Conservation (phyloP, 2,329 filamentous ascomycete genomes). For the Emergomyces africanus region DNA sequence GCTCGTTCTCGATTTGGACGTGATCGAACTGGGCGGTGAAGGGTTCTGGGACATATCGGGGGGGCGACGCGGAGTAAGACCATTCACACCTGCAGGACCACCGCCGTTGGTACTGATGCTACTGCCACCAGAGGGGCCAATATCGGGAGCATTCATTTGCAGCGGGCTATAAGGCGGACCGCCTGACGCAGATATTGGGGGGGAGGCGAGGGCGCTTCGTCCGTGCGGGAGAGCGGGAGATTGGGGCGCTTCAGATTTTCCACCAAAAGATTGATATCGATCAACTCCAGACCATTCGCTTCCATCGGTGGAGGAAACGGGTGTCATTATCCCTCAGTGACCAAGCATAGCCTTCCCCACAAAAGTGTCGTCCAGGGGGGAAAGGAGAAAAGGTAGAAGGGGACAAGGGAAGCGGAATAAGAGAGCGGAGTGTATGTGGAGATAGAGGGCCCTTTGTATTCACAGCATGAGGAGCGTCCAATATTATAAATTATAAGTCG, state of each 20-base stretch:
- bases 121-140: neutral
- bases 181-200: conserved; percentile 48
- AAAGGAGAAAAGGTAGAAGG: neutral
- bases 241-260: conserved; percentile 25
- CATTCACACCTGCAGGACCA: conserved; percentile 6
- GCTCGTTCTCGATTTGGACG: conserved; percentile 54
- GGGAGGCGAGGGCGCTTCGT: conserved; percentile 46
- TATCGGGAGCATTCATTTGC: conserved; percentile 6
- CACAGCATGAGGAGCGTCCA: neutral
- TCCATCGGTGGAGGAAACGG: conserved; percentile 68
- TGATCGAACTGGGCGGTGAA: conserved; percentile 80
- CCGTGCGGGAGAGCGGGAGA: conserved; percentile 37
- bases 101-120: neutral
- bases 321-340: conserved; percentile 65
- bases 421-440: neutral
- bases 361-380: neutral
- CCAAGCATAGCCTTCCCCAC: conserved; percentile 41
- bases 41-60: conserved; percentile 46
- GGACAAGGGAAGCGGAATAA: neutral
- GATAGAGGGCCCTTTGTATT: neutral
- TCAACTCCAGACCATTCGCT: conserved; percentile 68
- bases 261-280: conserved; percentile 48
- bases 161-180: conserved; percentile 24
- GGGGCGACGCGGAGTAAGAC: conserved; percentile 41
- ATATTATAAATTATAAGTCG: neutral